phyloP scores from a whole-genome alignment of 257 asterid genomes.

The Solanum pinnatisectum region DNA sequence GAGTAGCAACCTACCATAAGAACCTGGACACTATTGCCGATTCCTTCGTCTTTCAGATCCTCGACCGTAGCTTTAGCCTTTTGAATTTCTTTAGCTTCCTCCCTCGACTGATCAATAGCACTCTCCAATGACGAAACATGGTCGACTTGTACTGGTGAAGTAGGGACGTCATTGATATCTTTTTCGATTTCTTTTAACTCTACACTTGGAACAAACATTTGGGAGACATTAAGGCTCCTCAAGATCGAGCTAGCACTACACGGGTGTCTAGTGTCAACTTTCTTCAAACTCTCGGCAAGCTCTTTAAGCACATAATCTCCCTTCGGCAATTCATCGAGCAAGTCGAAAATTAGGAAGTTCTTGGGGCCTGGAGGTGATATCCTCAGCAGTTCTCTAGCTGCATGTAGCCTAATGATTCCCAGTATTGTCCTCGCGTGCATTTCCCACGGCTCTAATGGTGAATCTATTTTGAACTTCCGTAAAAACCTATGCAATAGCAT shows the following conservation, averaged over 20 bases:
- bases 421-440: conserved; percentile 73
- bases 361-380: conserved; percentile 73
- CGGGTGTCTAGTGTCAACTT: conserved; percentile 33
- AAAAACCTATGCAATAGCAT: conserved; percentile 57
- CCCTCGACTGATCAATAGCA: conserved; percentile 51
- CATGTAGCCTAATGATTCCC: conserved; percentile 84
- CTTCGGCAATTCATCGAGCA: conserved; percentile 74
- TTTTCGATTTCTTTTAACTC: conserved; percentile 13
- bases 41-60: conserved; percentile 69
- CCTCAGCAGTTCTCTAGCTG: conserved; percentile 93
- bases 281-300: conserved; percentile 53
- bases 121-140: conserved; percentile 45
- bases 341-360: conserved; percentile 55
- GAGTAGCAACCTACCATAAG: conserved; percentile 44
- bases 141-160: conserved; percentile 27
- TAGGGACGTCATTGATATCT: not conserved
- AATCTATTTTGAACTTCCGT: conserved; percentile 34
- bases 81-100: conserved; percentile 54
- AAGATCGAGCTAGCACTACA: conserved; percentile 80
- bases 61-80: conserved; percentile 53
- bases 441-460: conserved; percentile 60
- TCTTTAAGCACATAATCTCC: conserved; percentile 73
- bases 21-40: conserved; percentile 61
- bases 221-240: conserved; percentile 54
- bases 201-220: conserved; percentile 16